Evolutionary conservation across 805 yeast genomes (phyloP), one percentile per base, ranked within the genome.

Genomic region (Ogataea polymorpha): DNA sequence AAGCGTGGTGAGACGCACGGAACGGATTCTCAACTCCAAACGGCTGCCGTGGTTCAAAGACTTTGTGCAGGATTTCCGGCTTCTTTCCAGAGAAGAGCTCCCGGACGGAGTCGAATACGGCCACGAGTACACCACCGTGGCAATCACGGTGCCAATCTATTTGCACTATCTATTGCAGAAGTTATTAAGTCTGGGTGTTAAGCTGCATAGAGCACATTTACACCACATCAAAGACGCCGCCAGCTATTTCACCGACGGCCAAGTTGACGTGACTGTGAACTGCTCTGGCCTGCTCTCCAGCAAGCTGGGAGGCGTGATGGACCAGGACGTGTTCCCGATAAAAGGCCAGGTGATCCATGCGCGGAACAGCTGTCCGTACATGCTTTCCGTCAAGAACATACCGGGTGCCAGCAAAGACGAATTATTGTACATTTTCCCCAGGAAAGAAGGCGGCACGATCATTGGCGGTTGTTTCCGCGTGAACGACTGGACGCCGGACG

Each of bases 361-460:
- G 8, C 64, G 73, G 28, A 79, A 79, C 54, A 67, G 61, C 32
- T 32, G 44, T 31, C 21, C 41, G 21, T 29, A 12, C n/a, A 38
- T 47, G 46, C 35, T 62, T 44, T 55, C 62, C 48, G 50, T 55
- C 25, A 59, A 61, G 11, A 58, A 63, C 4, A 45, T 51, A 15
- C 43, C 54, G 1, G 56, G 56, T 4, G 55, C 58, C 47, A 53
- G 56, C 48, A 65, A 67, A 0, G 63, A 63, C 37, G 88, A 82
- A 49, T 54, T 64, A 35, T 61, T 80, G 20, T 81, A 82, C 53
- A 63, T 77, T 25, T 75, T 82, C 69, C 88, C 88, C n/a, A 62
- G 88, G 41, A 76, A 75, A 45, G 88, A 82, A 61, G 87, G 88
- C n/a, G 86, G 85, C 32, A 67, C 77, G 24, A 76, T 82, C 28